These are phyloP conservation scores for Betula pendula DNA, from an alignment of 306 rosid genomes.

Conservation along the genomic window DNA sequence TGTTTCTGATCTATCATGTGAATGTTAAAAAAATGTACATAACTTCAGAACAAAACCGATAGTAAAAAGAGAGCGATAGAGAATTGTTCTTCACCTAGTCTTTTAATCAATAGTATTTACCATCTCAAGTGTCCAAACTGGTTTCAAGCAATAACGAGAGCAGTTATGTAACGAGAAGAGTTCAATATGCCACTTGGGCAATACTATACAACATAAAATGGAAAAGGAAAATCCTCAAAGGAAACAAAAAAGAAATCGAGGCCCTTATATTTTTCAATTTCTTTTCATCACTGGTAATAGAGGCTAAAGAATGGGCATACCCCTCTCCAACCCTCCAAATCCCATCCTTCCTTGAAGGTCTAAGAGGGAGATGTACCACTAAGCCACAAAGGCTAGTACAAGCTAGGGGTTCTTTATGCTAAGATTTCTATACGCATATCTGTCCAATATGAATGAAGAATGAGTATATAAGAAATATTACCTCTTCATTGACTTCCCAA, in stretches of 20 bases:
- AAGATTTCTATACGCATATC: conserved; percentile 13
- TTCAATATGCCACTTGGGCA: background rate
- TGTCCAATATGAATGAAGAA: conserved; percentile 12
- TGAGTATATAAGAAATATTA: conserved; percentile 26
- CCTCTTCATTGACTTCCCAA: conserved; percentile 99
- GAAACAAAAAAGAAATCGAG: no score
- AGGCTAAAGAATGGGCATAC: background rate
- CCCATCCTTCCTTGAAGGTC: background rate
- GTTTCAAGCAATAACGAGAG: conserved; percentile 10
- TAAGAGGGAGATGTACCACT: background rate
- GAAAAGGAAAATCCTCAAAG: background rate
- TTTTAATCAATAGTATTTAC: background rate
- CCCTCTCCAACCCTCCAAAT: conserved; percentile 6
- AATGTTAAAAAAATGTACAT: background rate
- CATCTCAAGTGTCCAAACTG: background rate
- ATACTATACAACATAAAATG: background rate
- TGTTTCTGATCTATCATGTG: background rate
- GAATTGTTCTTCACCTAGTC: conserved; percentile 2
- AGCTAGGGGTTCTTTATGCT: background rate
- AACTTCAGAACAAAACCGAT: background rate
- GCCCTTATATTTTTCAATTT: background rate
- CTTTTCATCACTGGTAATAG: background rate
- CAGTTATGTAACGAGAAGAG: background rate
- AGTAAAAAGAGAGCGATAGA: background rate
- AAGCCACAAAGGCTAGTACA: background rate